Evolutionary conservation across 768 basidiomycete species (phyloP), one percentile per base, ranked within the genome.

Genomic region (Trametes maxima): DNA sequence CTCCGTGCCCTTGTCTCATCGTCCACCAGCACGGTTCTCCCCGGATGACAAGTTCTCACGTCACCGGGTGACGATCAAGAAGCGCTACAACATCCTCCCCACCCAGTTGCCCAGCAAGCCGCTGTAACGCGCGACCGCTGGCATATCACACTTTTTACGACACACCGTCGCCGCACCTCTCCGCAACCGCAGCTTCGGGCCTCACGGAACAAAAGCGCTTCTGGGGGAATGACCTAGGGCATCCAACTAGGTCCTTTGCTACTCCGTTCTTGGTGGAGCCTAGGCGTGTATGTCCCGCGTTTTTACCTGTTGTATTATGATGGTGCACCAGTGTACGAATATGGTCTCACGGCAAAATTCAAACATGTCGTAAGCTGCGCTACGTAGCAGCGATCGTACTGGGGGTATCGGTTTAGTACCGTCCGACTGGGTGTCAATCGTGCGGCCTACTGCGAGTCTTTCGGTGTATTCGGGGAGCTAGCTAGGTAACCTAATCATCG

Each of bases 1-100:
- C 39, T 47, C 49, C 19, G 57, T 19, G 21, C 19, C 5, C 52
- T n/a, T 42, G 50, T 59, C 47, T 49, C 47, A 49, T 35, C 2
- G 8, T 8, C 11, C 1, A 11, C 16, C 47, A 49, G 47, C 28
- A 16, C 94, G 97, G 42, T 98, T 98, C 78, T 98, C 96, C 14
- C 96, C 96, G 12, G 97, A 99, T 75, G 96, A 98, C 85, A 98
- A 98, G 79, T 98, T 96, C 78, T 96, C 95, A 63, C 85, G 95
- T 64, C 96, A 99, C 72, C 90, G 97, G 62, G 95, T 98, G 62
- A 97, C 94, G 5, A 88, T 98, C 72, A 98, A 98, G 81, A 94
- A 93, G 78, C 87, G 96, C 71, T 90, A 88, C 71, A 86, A 87
- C 60, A 85, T 97, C 57, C 85, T 99, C 64, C 85, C 88, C 64